phyloP scores from a whole-genome alignment of 495 filamentous ascomycete genomes.

The Podospora pseudocomata region DNA sequence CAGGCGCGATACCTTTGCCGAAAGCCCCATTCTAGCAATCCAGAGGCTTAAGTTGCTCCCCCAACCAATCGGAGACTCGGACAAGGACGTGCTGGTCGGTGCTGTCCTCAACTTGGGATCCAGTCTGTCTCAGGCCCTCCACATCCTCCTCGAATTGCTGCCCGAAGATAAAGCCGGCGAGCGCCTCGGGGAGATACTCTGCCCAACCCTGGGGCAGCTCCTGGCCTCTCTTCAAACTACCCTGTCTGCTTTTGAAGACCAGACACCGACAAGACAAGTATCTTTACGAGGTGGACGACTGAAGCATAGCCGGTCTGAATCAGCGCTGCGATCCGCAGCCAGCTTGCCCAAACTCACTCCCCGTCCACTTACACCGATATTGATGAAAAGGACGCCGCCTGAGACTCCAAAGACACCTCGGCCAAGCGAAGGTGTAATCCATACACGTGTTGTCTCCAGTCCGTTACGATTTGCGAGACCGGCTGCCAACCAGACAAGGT shows the following conservation, averaged over 20 bases:
- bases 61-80: slow-evolving; percentile 22
- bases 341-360: not conserved
- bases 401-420: not conserved
- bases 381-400: not conserved
- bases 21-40: slow-evolving; percentile 25
- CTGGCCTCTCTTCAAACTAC: slow-evolving; percentile 20
- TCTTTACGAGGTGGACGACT: not conserved
- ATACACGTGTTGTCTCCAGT: not conserved
- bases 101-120: slow-evolving; percentile 29
- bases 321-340: not conserved
- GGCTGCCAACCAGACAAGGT: not conserved
- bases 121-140: slow-evolving; percentile 29
- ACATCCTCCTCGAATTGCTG: slow-evolving; percentile 27
- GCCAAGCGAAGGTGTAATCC: not conserved
- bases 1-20: slow-evolving; percentile 22
- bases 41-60: slow-evolving; percentile 26
- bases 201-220: slow-evolving; percentile 30
- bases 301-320: slow-evolving; percentile 7
- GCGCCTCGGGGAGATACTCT: slow-evolving; percentile 29
- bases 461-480: not conserved
- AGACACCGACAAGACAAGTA: not conserved
- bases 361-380: slow-evolving; percentile 6
- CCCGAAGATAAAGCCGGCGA: slow-evolving; percentile 29
- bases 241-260: slow-evolving; percentile 16
- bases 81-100: slow-evolving; percentile 31